phyloP scores from a whole-genome alignment of 352 stramenopile species.

The Globisporangium viniferum region DNA sequence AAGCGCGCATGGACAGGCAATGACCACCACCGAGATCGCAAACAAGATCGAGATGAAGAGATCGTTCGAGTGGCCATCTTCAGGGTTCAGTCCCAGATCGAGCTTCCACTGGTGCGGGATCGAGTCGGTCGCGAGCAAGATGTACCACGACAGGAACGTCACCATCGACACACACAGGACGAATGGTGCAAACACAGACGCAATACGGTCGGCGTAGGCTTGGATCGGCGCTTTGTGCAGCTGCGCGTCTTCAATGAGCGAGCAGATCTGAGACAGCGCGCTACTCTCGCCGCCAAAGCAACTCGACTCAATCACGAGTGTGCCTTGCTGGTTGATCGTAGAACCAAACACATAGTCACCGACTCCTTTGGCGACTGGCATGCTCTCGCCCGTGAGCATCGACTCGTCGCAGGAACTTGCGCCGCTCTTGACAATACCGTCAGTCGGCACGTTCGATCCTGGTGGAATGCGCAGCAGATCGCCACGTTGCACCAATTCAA shows the following conservation, averaged over 20 bases:
- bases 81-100: conserved; percentile 43
- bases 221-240: conserved; percentile 88
- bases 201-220: conserved; percentile 72
- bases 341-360: conserved; percentile 85
- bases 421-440: conserved; percentile 74
- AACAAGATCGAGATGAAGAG: conserved; percentile 78
- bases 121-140: conserved; percentile 40
- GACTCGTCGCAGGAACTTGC: conserved; percentile 73
- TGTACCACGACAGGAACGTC: conserved; percentile 60
- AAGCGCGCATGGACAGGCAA: conserved; percentile 83
- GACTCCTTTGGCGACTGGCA: conserved; percentile 75
- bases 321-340: conserved; percentile 83
- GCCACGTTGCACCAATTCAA: conserved; percentile 81
- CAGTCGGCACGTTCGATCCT: conserved; percentile 75
- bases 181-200: conserved; percentile 63
- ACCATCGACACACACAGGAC: conserved; percentile 59
- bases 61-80: conserved; percentile 61
- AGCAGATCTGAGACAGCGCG: conserved; percentile 73
- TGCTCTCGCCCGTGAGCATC: conserved; percentile 86
- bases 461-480: conserved; percentile 71
- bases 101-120: conserved; percentile 52
- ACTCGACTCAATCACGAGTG: conserved; percentile 80
- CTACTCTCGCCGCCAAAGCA: conserved; percentile 69
- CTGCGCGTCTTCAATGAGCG: conserved; percentile 85
- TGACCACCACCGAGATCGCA: conserved; percentile 87